Evolutionary conservation across 2,329 filamentous ascomycete genomes (phyloP), one percentile per base, ranked within the genome.

Genomic region (Lachnellula cervina): DNA sequence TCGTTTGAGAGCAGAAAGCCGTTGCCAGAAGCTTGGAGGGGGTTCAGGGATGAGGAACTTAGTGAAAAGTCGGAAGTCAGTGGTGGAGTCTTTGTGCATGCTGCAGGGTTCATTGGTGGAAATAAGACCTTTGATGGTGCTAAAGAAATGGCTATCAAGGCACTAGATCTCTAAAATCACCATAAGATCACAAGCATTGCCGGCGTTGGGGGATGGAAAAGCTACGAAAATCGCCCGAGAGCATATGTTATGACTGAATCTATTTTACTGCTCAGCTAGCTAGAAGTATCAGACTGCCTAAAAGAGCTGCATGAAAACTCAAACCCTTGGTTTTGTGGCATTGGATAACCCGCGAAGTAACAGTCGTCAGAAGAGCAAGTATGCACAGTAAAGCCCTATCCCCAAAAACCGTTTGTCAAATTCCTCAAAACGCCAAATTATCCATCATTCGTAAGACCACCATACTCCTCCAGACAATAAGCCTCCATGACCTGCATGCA

Each of bases 1-100:
- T 94, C 90, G 57, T 99, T 99, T 70, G 81, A 90, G 72, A 97
- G 92, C 76, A 83, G 94, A 65, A 96, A 94, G 76, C 86, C 92
- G 44, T 78, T 99, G 63, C 93, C 93, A 4, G 90, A 95, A 74
- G 81, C 85, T 17, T 99, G 94, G 94, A 86, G 93, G 67, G 94
- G 94, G 7, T 86, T 96, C 62, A 81, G 94, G 42, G 94, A 97
- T 69, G 86, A 88, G 64, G 85, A 92, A 72, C 78, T 99, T 52
- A 90, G 93, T 71, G 80, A 81, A 64, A 79, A 91, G 16, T 76
- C 81, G 23, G 84, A 86, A 37, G 77, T 90, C 28, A 76, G 77
- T 5, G 90, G 92, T 6, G 86, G 89, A 60, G 86, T 99, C 28
- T 99, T 99, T 71, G 88, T 97, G 32, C 94, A 99, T 71, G 92